Evolutionary conservation across 805 yeast genomes (phyloP).

Genomic region (Monosporozyma yasuniensis): DNA sequence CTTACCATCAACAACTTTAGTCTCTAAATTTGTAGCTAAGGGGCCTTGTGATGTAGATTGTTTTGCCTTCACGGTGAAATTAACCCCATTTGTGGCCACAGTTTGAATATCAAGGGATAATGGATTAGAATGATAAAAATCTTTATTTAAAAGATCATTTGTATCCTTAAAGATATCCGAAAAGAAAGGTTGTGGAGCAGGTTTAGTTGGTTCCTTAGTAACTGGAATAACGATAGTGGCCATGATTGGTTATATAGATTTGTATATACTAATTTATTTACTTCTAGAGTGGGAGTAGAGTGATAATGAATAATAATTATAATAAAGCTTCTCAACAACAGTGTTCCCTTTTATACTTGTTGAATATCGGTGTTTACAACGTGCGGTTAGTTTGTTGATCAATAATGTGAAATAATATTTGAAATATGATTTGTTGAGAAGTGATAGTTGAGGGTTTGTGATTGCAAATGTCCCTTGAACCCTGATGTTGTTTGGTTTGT

Average conservation of each 20-base stretch:
- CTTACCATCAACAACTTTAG: constrained; percentile 86
- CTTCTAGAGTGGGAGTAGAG: too few species aligned
- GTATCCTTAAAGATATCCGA: constrained; percentile 88
- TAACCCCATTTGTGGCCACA: constrained; percentile 91
- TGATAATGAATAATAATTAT: too few species aligned
- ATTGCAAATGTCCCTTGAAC: not conserved
- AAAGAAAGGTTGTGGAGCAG: constrained; percentile 61
- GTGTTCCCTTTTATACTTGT: too few species aligned
- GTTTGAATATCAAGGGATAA: constrained; percentile 87
- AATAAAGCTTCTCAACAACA: too few species aligned
- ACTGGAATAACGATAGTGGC: not conserved
- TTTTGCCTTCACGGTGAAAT: constrained; percentile 90
- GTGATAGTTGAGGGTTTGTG: not conserved
- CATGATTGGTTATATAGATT: not conserved
- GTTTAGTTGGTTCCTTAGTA: constrained; percentile 37
- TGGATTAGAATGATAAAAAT: constrained; percentile 86
- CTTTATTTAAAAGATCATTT: constrained; percentile 81
- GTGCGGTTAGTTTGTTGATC: too few species aligned
- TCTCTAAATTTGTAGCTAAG: constrained; percentile 81
- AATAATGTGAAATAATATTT: too few species aligned
- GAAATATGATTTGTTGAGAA: not conserved
- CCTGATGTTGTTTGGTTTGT: not conserved
- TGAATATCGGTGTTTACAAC: too few species aligned
- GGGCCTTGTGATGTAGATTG: constrained; percentile 65
- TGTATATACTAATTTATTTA: too few species aligned